phyloP scores from a whole-genome alignment of 1,284 basidiomycete species.

The Malassezia slooffiae region DNA sequence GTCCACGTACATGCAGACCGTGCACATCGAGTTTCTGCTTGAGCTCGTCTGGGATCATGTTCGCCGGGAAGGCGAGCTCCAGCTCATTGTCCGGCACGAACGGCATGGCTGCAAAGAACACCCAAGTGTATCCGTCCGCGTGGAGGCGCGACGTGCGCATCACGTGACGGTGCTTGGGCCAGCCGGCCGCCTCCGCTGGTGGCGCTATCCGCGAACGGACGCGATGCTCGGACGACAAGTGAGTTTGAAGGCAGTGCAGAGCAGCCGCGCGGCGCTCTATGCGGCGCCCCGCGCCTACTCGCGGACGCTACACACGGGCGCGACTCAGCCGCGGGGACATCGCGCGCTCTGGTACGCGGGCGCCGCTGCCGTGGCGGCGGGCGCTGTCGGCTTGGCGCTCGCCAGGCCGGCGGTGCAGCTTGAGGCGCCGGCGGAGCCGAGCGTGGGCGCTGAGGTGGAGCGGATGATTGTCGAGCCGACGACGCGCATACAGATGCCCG shows the following conservation, averaged over 20 bases:
- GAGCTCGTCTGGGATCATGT: conserved; percentile 58
- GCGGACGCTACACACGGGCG: no score
- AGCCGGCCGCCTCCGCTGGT: no score
- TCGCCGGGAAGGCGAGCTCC: conserved; percentile 62
- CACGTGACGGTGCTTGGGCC: no score
- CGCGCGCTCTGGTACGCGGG: conserved; percentile 13
- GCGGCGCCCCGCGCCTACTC: no score
- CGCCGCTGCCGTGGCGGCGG: neutral
- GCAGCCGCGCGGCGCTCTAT: no score
- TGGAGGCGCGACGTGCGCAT: no score
- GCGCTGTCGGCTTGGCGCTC: neutral
- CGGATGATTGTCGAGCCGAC: conserved; percentile 5
- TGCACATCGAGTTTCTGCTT: conserved; percentile 54
- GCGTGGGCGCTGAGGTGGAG: neutral
- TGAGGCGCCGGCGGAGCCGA: conserved; percentile 1
- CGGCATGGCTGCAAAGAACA: conserved; percentile 28
- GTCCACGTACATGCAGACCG: conserved; percentile 51
- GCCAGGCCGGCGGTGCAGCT: neutral
- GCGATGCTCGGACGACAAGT: no score
- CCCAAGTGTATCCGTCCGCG: no score
- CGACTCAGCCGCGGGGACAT: no score
- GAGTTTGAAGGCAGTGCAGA: no score
- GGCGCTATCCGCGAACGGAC: no score
- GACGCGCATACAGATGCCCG: conserved; percentile 1
- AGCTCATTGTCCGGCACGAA: conserved; percentile 62